Evolutionary conservation across 2,329 filamentous ascomycete species (phyloP).

Genomic region (Macrophomina phaseolina): DNA sequence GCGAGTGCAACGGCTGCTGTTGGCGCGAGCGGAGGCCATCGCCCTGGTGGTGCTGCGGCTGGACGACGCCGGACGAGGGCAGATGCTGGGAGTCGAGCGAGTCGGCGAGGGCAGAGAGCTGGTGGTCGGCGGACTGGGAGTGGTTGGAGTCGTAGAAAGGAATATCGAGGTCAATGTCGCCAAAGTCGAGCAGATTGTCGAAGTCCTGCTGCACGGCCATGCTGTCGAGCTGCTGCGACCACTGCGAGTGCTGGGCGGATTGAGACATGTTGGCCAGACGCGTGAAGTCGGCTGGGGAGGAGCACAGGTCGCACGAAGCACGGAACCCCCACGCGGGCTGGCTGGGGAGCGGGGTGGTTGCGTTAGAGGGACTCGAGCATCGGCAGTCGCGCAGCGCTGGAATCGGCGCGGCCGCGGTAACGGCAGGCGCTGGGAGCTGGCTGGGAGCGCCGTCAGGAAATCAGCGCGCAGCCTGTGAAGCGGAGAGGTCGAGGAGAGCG

Average conservation of each 20-base stretch:
- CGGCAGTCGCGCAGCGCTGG: conserved; percentile 11
- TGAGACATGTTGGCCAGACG: conserved; percentile 24
- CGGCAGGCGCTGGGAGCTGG: conserved; percentile 7
- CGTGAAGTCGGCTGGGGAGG: conserved; percentile 8
- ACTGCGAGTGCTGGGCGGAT: conserved; percentile 40
- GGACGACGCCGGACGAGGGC: conserved; percentile 33
- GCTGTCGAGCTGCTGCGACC: conserved; percentile 50
- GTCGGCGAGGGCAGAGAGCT: conserved; percentile 41
- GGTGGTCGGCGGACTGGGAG: conserved; percentile 33
- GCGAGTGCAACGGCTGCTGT: conserved; percentile 26
- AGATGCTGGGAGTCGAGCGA: conserved; percentile 33
- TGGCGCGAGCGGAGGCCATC: conserved; percentile 33
- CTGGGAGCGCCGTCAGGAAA: conserved; percentile 9
- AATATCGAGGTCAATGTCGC: conserved; percentile 41
- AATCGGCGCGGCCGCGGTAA: not conserved
- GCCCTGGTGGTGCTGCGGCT: conserved; percentile 40
- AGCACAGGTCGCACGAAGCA: conserved; percentile 26
- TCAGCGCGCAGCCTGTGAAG: conserved; percentile 8
- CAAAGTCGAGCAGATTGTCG: conserved; percentile 50
- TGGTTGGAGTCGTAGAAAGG: conserved; percentile 37
- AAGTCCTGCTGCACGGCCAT: conserved; percentile 52
- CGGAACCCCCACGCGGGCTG: conserved; percentile 24
- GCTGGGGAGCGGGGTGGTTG: conserved; percentile 12
- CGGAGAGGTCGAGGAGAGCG: conserved; percentile 8
- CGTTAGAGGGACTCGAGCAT: conserved; percentile 4